Percentiles rank a stretch among this genome's conserved stretches.
Conservation (phyloP, 164 flowering plant species). For the Stephania cephalantha region DNA sequence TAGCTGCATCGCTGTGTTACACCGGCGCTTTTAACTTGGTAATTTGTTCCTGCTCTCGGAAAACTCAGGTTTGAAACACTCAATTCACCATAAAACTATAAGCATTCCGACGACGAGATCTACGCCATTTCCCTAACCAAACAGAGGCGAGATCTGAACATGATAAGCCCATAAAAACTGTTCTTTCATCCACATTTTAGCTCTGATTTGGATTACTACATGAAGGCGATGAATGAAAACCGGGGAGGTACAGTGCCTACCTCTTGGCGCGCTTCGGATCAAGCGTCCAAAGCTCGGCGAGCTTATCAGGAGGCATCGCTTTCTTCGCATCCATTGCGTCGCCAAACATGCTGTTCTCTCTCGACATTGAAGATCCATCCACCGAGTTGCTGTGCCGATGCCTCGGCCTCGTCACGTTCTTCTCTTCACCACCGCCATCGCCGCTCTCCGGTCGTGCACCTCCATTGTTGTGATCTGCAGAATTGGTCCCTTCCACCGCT, state of each 20-base stretch:
- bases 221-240: not conserved
- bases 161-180: not conserved
- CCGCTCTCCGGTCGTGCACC: not conserved
- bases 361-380: slow-evolving; percentile 50
- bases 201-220: not conserved
- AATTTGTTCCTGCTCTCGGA: not conserved
- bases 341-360: slow-evolving; percentile 23
- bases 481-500: slow-evolving; percentile 2
- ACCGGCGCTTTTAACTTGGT: not conserved
- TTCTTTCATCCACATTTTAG: not conserved
- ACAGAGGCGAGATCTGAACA: not conserved
- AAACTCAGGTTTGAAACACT: not conserved
- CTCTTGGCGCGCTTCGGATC: slow-evolving; percentile 90
- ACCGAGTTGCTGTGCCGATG: slow-evolving; percentile 84
- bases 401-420: slow-evolving; percentile 30
- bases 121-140: not conserved
- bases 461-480: not conserved
- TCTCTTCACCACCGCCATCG: slow-evolving; percentile 15
- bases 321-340: slow-evolving; percentile 73
- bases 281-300: slow-evolving; percentile 67
- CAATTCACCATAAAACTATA: not conserved
- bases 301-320: slow-evolving; percentile 84
- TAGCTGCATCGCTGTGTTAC: not conserved
- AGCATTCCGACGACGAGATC: not conserved
- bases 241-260: slow-evolving; percentile 19